These are phyloP conservation scores for Omphalea diandra DNA, from an alignment of 441 rosid genomes.

Conservation along the genomic window DNA sequence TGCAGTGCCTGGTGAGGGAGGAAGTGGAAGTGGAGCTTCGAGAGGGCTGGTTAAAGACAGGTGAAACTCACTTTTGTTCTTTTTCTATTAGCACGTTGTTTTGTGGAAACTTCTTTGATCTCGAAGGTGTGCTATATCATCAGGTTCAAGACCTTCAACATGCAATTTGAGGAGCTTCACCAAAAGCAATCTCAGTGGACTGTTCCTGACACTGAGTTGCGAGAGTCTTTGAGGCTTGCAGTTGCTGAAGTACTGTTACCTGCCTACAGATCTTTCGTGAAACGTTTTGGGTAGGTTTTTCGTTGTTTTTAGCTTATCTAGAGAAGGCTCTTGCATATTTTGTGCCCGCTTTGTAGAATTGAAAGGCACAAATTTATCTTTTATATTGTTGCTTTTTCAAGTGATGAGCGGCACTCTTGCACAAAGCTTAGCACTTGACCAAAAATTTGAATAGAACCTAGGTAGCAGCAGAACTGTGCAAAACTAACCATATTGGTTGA, in stretches of 20 bases:
- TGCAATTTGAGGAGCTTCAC: slow-evolving; percentile 97
- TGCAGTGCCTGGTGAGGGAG: slow-evolving; percentile 62
- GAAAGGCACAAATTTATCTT: not conserved
- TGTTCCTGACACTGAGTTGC: slow-evolving; percentile 93
- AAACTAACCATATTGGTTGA: not conserved
- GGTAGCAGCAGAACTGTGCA: not conserved
- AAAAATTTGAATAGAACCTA: not conserved
- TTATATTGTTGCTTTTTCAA: not conserved
- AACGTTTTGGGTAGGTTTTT: slow-evolving; percentile 75
- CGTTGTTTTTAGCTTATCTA: not conserved
- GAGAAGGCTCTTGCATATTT: no score
- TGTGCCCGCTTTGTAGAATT: not conserved
- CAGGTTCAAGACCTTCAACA: slow-evolving; percentile 89
- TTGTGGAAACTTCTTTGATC: slow-evolving; percentile 10
- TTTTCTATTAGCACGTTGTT: slow-evolving; percentile 10
- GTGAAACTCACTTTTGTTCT: slow-evolving; percentile 29
- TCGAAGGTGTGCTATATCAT: slow-evolving; percentile 22
- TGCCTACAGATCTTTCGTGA: slow-evolving; percentile 86
- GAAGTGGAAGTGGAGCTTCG: slow-evolving; percentile 93
- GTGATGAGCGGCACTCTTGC: not conserved
- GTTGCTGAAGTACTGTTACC: slow-evolving; percentile 98
- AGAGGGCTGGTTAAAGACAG: slow-evolving; percentile 87
- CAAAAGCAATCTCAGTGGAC: slow-evolving; percentile 97
- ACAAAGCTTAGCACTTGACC: not conserved
- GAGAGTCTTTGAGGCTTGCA: slow-evolving; percentile 94